Evolutionary conservation across 768 basidiomycete genomes (phyloP).

Genomic region (Mycena kentingensis): DNA sequence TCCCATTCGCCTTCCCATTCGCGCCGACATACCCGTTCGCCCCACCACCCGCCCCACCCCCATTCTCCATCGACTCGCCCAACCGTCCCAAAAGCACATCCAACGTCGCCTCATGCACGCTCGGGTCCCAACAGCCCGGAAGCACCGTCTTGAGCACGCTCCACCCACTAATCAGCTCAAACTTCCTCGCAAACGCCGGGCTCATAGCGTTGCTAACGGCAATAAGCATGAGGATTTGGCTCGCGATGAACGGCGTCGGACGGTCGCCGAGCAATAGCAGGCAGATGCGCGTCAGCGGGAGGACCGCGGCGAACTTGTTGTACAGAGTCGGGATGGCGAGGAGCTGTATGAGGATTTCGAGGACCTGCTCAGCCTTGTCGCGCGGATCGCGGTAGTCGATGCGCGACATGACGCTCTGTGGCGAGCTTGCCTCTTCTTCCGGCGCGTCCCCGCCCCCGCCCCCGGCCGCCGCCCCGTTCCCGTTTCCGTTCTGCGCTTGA

Average conservation of each 20-base stretch:
- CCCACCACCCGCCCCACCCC: slow-evolving; percentile 30
- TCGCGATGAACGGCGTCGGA: slow-evolving; percentile 61
- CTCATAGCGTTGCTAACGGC: slow-evolving; percentile 55
- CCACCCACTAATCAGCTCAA: slow-evolving; percentile 88
- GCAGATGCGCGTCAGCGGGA: slow-evolving; percentile 78
- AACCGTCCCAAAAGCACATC: slow-evolving; percentile 66
- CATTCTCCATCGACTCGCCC: slow-evolving; percentile 25
- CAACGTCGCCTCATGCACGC: slow-evolving; percentile 68
- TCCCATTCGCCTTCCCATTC: slow-evolving; percentile 25
- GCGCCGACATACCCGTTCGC: slow-evolving; percentile 37
- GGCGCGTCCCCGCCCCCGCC: slow-evolving; percentile 1
- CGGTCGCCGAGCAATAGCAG: slow-evolving; percentile 78
- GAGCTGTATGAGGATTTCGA: slow-evolving; percentile 64
- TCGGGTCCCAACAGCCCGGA: slow-evolving; percentile 67
- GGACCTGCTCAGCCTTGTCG: slow-evolving; percentile 68
- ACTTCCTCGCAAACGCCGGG: slow-evolving; percentile 72
- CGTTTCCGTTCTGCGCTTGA: not conserved
- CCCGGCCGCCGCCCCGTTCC: not conserved
- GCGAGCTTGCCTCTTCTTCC: slow-evolving; percentile 41
- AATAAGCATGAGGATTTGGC: slow-evolving; percentile 62
- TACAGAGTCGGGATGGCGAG: slow-evolving; percentile 59
- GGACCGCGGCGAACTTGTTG: slow-evolving; percentile 67
- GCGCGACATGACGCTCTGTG: slow-evolving; percentile 56
- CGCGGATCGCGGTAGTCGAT: slow-evolving; percentile 51
- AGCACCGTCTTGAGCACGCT: slow-evolving; percentile 67